Evolutionary conservation across 2,329 filamentous ascomycete genomes (phyloP).

Genomic region (Arthrobotrys sphaeroides): DNA sequence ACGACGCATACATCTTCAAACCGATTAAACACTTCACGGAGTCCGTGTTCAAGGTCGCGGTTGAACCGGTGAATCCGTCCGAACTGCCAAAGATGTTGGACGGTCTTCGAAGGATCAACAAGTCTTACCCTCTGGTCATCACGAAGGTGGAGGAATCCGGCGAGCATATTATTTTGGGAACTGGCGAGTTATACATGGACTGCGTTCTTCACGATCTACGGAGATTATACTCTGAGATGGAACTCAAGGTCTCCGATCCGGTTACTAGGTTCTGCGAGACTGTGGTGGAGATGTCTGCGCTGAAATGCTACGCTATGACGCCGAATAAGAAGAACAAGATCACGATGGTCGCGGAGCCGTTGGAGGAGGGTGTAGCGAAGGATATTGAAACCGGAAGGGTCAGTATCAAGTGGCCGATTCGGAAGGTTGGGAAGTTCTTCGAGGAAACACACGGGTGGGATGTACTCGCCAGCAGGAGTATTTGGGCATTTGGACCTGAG

Average conservation of each 20-base stretch:
- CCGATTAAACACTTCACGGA: conserved; percentile 95
- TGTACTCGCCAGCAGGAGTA: conserved; percentile 88
- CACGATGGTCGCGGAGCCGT: conserved; percentile 95
- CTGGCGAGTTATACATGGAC: conserved; percentile 99
- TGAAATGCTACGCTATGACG: conserved; percentile 96
- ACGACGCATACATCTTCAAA: conserved; percentile 92
- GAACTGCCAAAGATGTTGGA: conserved; percentile 99
- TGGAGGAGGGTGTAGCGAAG: conserved; percentile 92
- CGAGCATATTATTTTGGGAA: conserved; percentile 93
- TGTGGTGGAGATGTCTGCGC: conserved; percentile 94
- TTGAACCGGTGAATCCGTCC: conserved; percentile 97
- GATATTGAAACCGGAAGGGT: conserved; percentile 93
- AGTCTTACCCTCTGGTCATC: conserved; percentile 92
- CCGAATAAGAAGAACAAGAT: conserved; percentile 99
- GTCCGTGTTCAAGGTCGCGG: conserved; percentile 95
- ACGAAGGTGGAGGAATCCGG: conserved; percentile 99
- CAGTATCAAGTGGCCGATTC: conserved; percentile 89
- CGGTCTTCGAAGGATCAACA: conserved; percentile 94
- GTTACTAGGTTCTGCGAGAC: conserved; percentile 98
- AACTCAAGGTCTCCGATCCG: conserved; percentile 97
- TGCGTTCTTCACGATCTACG: conserved; percentile 95
- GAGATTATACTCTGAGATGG: conserved; percentile 96
- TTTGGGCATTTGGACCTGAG: conserved; percentile 98
- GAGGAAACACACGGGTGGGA: conserved; percentile 98
- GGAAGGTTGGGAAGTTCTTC: conserved; percentile 95